Base-by-base conservation (phyloP, 148 eudicot genomes). In the Fagopyrum tataricum region DNA sequence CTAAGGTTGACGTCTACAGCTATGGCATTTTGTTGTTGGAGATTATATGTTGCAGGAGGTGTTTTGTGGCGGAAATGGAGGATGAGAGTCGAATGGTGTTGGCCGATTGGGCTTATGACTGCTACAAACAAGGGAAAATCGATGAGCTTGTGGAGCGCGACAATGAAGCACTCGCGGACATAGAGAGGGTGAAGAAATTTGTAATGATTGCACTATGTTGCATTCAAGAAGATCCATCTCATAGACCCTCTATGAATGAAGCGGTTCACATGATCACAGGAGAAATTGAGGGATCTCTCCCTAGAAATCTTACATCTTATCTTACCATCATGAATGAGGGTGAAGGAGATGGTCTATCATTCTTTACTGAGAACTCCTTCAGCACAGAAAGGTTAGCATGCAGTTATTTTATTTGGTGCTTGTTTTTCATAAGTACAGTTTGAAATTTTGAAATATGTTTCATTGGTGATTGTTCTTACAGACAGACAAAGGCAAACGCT, bases 261-360 rank as follows among this genome's bases (percentile, higher is more conserved):
- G n/a, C n/a, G n/a, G n/a, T 79, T 75, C 40, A 66, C 44, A 82
- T 85, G 83, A 81, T 85, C n/a, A 79, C 82, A 74, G 82, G 85
- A n/a, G 70, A 64, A 20, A 48, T 77, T 47, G 72, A 72, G 56
- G 87, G 77, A 9, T 55, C 67, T 24, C 15, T 4, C 13, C 84
- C 83, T 73, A 82, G 81, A 41, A 48, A 70, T 67, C 78, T 76
- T 48, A 4, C 71, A 47, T 76, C 82, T 8, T 81, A 62, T 75
- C 13, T 46, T 13, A 13, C 49, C 49, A 7, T 13, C 49, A 10
- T 46, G 49, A 7, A 46, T 46, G 49, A 10, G 13, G 49, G 49
- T 46, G 10, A 10, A 8, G 15, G 49, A 46, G 49, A 46, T 0
- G 49, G 49, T 10, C 10, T 46, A 21, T 78, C 84, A 15, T 82